Percentiles rank a stretch among this genome's conserved stretches.
Conservation (phyloP, 1,139 yeast genomes). For the Diutina pseudorugosa region DNA sequence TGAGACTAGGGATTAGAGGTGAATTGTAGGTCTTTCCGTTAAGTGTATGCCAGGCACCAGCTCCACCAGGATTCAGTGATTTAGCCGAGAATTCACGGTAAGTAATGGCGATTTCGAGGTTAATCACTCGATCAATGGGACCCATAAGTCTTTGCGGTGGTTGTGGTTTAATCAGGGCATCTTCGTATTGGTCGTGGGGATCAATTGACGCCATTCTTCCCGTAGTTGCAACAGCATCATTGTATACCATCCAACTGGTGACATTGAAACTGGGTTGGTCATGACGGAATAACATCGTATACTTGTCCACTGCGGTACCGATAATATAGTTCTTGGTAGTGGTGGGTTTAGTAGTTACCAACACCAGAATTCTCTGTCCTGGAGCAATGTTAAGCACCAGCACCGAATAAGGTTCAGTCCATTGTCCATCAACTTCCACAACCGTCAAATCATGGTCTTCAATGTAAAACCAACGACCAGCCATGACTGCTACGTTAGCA, state of each 20-base stretch:
- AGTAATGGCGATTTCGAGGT: neutral
- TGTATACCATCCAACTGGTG: neutral
- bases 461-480: neutral
- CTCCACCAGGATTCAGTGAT: neutral
- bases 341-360: neutral
- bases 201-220: neutral
- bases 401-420: neutral
- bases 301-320: neutral
- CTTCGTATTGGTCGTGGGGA: neutral
- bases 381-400: neutral
- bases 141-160: neutral
- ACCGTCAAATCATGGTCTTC: conserved; percentile 1
- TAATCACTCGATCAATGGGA: neutral
- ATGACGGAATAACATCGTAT: neutral
- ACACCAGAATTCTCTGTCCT: neutral
- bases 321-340: neutral
- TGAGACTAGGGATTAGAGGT: neutral
- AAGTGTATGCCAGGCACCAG: neutral
- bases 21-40: neutral
- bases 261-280: neutral
- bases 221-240: neutral
- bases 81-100: neutral
- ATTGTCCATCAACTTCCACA: conserved; percentile 1
- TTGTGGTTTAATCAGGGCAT: neutral
- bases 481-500: neutral